Conservation (phyloP, 768 basidiomycete genomes). For the Boletus vermiculosoides region DNA sequence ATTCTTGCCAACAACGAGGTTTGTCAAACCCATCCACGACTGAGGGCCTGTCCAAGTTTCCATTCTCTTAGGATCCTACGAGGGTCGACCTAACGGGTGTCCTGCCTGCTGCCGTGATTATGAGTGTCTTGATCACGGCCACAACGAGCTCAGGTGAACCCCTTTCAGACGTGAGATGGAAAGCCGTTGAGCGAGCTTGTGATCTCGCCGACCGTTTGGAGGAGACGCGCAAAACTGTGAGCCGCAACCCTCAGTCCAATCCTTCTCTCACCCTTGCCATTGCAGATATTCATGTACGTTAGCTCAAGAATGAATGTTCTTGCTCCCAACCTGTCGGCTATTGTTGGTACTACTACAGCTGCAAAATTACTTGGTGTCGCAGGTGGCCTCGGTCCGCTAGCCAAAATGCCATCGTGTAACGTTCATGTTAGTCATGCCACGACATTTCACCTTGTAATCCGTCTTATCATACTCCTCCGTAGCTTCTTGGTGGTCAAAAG, state of each 20-base stretch:
- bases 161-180: constrained; percentile 71
- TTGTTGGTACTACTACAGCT: constrained; percentile 98
- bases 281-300: constrained; percentile 96
- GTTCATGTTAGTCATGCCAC: constrained; percentile 66
- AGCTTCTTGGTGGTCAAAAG: constrained; percentile 93
- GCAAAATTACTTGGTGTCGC: constrained; percentile 98
- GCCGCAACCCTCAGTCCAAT: background rate
- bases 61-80: constrained; percentile 65
- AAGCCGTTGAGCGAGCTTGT: constrained; percentile 79
- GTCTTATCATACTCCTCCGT: constrained; percentile 6
- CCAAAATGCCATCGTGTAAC: constrained; percentile 95
- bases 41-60: background rate
- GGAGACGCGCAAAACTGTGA: constrained; percentile 83
- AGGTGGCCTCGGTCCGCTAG: constrained; percentile 85
- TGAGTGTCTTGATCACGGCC: constrained; percentile 95
- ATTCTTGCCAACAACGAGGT: constrained; percentile 83
- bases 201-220: constrained; percentile 87
- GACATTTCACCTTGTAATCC: background rate
- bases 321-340: constrained; percentile 96
- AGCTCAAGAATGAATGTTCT: constrained; percentile 98
- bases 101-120: constrained; percentile 85
- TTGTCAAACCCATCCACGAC: constrained; percentile 13
- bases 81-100: constrained; percentile 80
- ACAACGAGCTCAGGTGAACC: constrained; percentile 83
- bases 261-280: constrained; percentile 1